A percentile compares a stretch with the other conserved stretches of the same genome.
phyloP scores from a whole-genome alignment of 73 alveolate genomes.

The Paramecium caudatum region DNA sequence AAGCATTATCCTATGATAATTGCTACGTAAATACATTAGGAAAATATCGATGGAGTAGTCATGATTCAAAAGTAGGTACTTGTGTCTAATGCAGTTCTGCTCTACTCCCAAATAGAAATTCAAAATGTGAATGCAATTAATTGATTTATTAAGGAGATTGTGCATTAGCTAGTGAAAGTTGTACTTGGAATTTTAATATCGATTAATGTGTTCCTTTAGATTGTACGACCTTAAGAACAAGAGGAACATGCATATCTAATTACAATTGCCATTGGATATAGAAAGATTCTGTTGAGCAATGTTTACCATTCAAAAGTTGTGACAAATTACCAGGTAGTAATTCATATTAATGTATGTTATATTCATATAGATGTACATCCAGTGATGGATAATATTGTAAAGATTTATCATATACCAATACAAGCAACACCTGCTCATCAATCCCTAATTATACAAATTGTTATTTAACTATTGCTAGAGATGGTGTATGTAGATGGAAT shows the following conservation, averaged over 20 bases:
- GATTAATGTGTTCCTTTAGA: neutral
- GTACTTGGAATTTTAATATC: neutral
- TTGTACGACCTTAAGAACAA: neutral
- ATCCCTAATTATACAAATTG: constrained; percentile 16
- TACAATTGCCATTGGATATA: constrained; percentile 25
- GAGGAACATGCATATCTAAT: neutral
- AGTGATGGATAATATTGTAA: constrained; percentile 18
- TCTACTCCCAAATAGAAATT: neutral
- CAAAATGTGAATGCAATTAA: constrained; percentile 1
- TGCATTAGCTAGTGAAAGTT: constrained; percentile 29
- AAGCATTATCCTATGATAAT: neutral
- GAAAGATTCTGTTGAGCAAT: neutral
- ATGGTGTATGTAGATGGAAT: constrained; percentile 41
- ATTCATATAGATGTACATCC: constrained; percentile 23
- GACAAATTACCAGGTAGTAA: constrained; percentile 34
- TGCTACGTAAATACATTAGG: neutral
- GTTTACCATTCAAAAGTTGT: constrained; percentile 15
- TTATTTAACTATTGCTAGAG: neutral
- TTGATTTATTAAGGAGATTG: constrained; percentile 13
- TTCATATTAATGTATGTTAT: neutral
- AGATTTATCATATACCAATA: neutral
- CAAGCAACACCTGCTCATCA: neutral
- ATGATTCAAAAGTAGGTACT: neutral
- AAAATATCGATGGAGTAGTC: constrained; percentile 35
- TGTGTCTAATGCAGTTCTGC: neutral